Percentiles rank a stretch among this genome's conserved stretches.
phyloP scores from a whole-genome alignment of 441 rosid species.

The Populus hybrid region DNA sequence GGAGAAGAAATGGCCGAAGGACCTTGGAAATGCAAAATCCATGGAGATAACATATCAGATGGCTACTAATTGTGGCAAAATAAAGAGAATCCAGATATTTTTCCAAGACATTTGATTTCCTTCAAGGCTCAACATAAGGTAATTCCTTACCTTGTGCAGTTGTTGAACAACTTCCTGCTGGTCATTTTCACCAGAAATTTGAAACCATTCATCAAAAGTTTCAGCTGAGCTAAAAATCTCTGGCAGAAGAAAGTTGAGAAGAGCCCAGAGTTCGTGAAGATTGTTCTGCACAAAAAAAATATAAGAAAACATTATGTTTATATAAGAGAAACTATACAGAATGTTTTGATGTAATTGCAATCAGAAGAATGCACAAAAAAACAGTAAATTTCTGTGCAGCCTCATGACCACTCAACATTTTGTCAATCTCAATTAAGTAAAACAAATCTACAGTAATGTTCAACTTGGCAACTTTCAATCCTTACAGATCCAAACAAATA shows the following conservation, averaged over 20 bases:
- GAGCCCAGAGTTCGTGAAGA: constrained; percentile 98
- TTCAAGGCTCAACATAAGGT: background rate
- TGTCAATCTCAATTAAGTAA: background rate
- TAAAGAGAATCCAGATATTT: background rate
- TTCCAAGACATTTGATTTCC: background rate
- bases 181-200: constrained; percentile 96
- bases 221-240: constrained; percentile 99
- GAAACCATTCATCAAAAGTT: constrained; percentile 99
- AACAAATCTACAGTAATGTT: background rate
- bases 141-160: constrained; percentile 79
- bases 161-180: constrained; percentile 99
- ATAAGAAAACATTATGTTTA: constrained; percentile 14
- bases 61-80: background rate
- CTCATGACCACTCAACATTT: background rate
- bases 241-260: constrained; percentile 90
- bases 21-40: constrained; percentile 46
- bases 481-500: constrained; percentile 24
- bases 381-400: background rate
- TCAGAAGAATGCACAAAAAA: background rate
- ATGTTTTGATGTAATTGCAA: background rate
- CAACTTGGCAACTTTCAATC: background rate
- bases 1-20: constrained; percentile 96
- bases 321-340: background rate
- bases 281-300: constrained; percentile 64
- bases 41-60: constrained; percentile 15